Percentiles rank a stretch among this genome's conserved stretches.
These are phyloP conservation scores for Zelopaecilomyces penicillatus DNA, from an alignment of 2,329 filamentous ascomycete genomes.

Conservation along the genomic window DNA sequence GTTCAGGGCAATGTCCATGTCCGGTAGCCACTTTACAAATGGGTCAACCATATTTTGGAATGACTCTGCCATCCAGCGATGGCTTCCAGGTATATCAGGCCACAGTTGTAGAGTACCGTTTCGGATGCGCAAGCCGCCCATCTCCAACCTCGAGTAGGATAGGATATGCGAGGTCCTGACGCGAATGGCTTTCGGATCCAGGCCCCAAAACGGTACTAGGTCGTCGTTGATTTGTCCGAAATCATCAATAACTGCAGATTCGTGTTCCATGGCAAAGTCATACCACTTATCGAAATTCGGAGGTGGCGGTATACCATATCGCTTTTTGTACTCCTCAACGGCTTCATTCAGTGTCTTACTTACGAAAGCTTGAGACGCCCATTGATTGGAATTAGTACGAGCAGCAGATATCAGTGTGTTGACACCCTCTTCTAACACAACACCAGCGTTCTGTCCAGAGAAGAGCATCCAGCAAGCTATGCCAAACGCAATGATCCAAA, in stretches of 20 bases:
- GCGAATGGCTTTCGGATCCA: slow-evolving; percentile 57
- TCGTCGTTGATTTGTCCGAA: slow-evolving; percentile 67
- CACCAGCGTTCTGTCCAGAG: not conserved
- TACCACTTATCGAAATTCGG: slow-evolving; percentile 77
- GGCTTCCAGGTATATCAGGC: slow-evolving; percentile 21
- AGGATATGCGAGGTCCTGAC: slow-evolving; percentile 34
- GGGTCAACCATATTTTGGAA: slow-evolving; percentile 54
- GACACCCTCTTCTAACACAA: slow-evolving; percentile 7
- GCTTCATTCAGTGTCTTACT: slow-evolving; percentile 22
- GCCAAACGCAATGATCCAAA: slow-evolving; percentile 5
- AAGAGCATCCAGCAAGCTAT: slow-evolving; percentile 2
- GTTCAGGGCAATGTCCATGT: slow-evolving; percentile 76
- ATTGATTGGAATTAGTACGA: slow-evolving; percentile 5
- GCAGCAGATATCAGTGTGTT: slow-evolving; percentile 10
- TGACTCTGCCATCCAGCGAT: slow-evolving; percentile 29
- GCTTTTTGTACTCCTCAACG: slow-evolving; percentile 33
- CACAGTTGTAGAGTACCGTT: slow-evolving; percentile 46
- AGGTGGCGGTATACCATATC: slow-evolving; percentile 57
- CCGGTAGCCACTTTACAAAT: slow-evolving; percentile 61
- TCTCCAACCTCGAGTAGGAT: slow-evolving; percentile 24
- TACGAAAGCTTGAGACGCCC: slow-evolving; percentile 13
- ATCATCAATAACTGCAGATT: slow-evolving; percentile 63
- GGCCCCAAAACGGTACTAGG: slow-evolving; percentile 68
- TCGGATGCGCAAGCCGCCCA: slow-evolving; percentile 45
- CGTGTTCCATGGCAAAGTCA: slow-evolving; percentile 53